These are phyloP conservation scores for Ceratocystis destructans DNA, from an alignment of 2,329 filamentous ascomycete genomes.

Conservation along the genomic window DNA sequence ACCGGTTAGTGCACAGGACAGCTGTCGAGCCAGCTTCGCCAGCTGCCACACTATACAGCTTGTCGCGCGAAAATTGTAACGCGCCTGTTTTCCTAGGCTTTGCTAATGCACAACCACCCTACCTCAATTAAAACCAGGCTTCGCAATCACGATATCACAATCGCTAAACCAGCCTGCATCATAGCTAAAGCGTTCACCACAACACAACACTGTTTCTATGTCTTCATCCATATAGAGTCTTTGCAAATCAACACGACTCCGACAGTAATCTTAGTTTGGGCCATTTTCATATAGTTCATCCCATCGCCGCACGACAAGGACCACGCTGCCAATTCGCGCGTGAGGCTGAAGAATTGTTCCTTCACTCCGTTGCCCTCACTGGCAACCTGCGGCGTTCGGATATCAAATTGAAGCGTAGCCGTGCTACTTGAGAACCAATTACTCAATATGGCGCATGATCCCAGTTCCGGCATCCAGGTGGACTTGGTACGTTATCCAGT, in stretches of 20 bases:
- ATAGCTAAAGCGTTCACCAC: neutral
- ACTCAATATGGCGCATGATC: slow-evolving; percentile 30
- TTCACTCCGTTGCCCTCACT: no score
- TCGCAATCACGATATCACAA: neutral
- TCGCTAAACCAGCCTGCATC: neutral
- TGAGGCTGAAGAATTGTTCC: neutral
- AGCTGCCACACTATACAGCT: neutral
- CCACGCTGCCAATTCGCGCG: neutral
- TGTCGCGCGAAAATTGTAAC: slow-evolving; percentile 8
- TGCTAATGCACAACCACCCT: neutral
- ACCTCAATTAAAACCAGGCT: neutral
- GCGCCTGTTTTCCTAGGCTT: neutral
- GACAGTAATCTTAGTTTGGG: no score
- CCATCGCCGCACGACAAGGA: neutral
- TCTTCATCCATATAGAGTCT: neutral
- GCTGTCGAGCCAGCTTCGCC: no score
- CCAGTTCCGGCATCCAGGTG: slow-evolving; percentile 32
- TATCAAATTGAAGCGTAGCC: no score
- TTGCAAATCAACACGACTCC: no score
- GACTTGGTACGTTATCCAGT: slow-evolving; percentile 28
- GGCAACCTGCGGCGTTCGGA: no score
- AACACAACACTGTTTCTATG: neutral
- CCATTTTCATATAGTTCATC: neutral
- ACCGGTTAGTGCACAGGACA: fast-evolving
- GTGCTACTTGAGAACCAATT: no score